Evolutionary conservation across 371 early-diverging fungal genomes (phyloP).

Genomic region (Circinella umbellata): DNA sequence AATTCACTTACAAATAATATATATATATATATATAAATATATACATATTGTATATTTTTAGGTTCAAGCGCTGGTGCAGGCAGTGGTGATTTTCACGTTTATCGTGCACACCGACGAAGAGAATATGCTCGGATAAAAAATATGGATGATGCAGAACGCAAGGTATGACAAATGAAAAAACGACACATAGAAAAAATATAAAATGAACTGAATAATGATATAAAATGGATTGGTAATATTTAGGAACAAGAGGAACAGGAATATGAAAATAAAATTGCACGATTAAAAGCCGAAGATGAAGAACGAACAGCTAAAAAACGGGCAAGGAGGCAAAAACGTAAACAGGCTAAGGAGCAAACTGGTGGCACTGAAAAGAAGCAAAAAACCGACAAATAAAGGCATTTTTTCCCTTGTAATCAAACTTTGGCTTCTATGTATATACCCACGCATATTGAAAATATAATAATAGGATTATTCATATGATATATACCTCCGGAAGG

Average conservation of each 20-base stretch:
- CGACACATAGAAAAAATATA: background rate
- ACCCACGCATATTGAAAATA: background rate
- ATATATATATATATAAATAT: no score
- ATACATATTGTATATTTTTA: conserved; percentile 5
- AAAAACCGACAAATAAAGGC: conserved; percentile 17
- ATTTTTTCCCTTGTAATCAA: background rate
- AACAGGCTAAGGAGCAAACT: conserved; percentile 28
- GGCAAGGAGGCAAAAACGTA: conserved; percentile 81
- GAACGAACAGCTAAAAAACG: conserved; percentile 87
- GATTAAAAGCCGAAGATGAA: conserved; percentile 68
- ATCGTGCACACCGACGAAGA: conserved; percentile 86
- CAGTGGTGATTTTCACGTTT: conserved; percentile 96
- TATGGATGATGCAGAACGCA: conserved; percentile 78
- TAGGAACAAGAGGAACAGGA: conserved; percentile 54
- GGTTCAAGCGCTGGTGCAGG: conserved; percentile 97
- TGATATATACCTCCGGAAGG: background rate
- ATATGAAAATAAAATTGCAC: conserved; percentile 62
- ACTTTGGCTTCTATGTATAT: background rate
- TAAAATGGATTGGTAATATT: background rate
- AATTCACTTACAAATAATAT: background rate
- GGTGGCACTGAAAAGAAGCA: conserved; percentile 26
- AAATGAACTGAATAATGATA: conserved; percentile 1
- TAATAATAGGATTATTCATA: no score
- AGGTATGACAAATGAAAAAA: conserved; percentile 53
- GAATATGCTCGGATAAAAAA: conserved; percentile 82